Evolutionary conservation across 768 basidiomycete genomes (phyloP).

Genomic region (Leccinum disarticulatum): DNA sequence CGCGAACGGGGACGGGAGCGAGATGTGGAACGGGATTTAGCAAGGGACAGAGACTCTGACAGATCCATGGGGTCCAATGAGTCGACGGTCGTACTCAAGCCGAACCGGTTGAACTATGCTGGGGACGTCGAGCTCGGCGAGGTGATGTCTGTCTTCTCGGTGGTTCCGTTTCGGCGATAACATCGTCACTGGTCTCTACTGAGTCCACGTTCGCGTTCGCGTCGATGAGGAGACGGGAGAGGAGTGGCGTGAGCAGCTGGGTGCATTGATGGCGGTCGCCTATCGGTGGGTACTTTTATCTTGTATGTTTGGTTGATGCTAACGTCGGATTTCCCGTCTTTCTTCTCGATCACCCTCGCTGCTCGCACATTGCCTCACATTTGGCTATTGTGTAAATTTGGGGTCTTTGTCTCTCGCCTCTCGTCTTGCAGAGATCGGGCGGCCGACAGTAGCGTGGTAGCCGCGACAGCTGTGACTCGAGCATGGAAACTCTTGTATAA

Average conservation of each 20-base stretch:
- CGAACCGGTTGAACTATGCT: slow-evolving; percentile 26
- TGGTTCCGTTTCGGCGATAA: neutral
- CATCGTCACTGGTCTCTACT: neutral
- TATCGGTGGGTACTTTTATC: slow-evolving; percentile 50
- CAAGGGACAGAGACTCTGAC: neutral
- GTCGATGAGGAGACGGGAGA: slow-evolving; percentile 23
- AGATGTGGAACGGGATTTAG: no score
- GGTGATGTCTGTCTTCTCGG: slow-evolving; percentile 26
- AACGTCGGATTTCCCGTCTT: neutral
- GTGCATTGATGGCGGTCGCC: slow-evolving; percentile 69
- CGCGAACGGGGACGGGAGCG: no score
- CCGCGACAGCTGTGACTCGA: no score
- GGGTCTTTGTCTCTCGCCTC: neutral
- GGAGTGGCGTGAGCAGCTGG: slow-evolving; percentile 43
- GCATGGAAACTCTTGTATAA: no score
- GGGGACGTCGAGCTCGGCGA: slow-evolving; percentile 24
- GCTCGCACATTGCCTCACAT: neutral
- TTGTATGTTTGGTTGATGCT: neutral
- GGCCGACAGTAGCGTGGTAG: slow-evolving; percentile 3
- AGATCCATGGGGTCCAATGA: neutral
- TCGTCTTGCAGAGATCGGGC: slow-evolving; percentile 10
- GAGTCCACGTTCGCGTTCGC: neutral
- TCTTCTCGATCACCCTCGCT: neutral
- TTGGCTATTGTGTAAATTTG: neutral
- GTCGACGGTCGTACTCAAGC: slow-evolving; percentile 17